Evolutionary conservation across 2,329 filamentous ascomycete genomes (phyloP).

Genomic region (Trichoderma guizhouense): DNA sequence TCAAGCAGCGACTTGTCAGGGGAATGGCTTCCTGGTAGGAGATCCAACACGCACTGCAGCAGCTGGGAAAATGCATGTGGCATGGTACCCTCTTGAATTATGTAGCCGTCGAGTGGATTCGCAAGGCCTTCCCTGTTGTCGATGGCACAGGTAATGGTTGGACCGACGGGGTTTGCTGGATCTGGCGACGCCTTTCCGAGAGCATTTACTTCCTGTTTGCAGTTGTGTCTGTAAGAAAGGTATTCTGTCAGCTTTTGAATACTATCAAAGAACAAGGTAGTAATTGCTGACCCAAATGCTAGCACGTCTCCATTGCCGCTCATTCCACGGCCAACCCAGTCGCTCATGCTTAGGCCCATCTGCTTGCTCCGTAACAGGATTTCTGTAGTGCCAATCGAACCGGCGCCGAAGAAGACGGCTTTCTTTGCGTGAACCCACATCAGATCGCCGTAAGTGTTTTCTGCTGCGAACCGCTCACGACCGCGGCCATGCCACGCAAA

Average conservation of each 20-base stretch:
- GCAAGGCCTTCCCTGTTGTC: constrained; percentile 50
- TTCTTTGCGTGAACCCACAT: constrained; percentile 66
- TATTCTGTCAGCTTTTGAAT: neutral
- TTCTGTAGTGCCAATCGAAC: constrained; percentile 62
- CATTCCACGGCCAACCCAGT: constrained; percentile 56
- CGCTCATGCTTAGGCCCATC: constrained; percentile 56
- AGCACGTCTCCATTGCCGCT: constrained; percentile 66
- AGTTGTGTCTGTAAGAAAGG: constrained; percentile 51
- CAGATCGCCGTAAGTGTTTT: constrained; percentile 52
- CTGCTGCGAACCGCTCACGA: constrained; percentile 50
- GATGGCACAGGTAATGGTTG: constrained; percentile 61
- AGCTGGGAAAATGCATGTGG: constrained; percentile 55
- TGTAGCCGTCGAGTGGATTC: constrained; percentile 58
- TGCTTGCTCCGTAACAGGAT: constrained; percentile 60
- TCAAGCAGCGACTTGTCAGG: neutral
- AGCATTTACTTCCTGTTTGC: constrained; percentile 52
- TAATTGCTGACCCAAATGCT: constrained; percentile 51
- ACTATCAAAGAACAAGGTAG: neutral
- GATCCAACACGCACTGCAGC: constrained; percentile 55
- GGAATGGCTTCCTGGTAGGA: constrained; percentile 37
- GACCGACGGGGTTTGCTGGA: constrained; percentile 53
- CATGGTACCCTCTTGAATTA: constrained; percentile 62
- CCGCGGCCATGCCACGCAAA: constrained; percentile 62
- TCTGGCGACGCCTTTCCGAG: constrained; percentile 51
- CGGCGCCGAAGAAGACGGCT: constrained; percentile 64